Base-by-base conservation (phyloP, 306 rosid species). In the Myrica gale region DNA sequence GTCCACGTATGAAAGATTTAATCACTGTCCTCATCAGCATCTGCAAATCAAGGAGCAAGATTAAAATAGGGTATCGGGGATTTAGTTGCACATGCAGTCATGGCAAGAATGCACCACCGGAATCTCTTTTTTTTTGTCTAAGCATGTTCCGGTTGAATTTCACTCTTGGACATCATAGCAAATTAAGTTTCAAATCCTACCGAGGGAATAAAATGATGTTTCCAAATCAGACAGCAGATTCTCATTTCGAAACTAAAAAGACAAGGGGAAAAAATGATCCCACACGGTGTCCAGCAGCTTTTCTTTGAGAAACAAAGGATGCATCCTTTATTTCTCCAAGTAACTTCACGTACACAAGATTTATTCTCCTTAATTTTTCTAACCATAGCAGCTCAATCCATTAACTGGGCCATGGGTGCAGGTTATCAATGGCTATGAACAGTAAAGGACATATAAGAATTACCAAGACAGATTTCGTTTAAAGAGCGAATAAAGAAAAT, bases 1-100 rank as follows among this genome's bases (percentile, higher is more conserved):
- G 74, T 66, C 65, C 11, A 51, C 58, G 60, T 39, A 26, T 17
- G 73, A 73, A 42, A 16, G 37, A 55, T 69, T 81, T 74, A 90
- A 77, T 90, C 95, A 68, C 92, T 88, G 87, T 86, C 95, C 20
- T 89, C 90, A 58, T 82, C 91, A 11, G 74, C 83, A 71, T 86
- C 95, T 90, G 93, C 85, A 71, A 20, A 72, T 32, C 74, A 44
- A 66, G 75, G 70, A 50, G 63, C 42, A 47, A n/a, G 50, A 73
- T 71, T 21, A 32, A 32, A 43, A 23, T 61, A 61, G 19, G 2
- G 43, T 23, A 32, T 11, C 5, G 68, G 68, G 17, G 32, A 26
- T 26, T 26, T 26, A 26, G 32, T 26, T 26, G 32, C 32, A 26
- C 32, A 26, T 26, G 32, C 32, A 26, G 32, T 26, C 32, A 26